Percentiles rank a stretch among this genome's conserved stretches.
Conservation (phyloP, 768 basidiomycete genomes). For the Dictyophora rubrovolvata region DNA sequence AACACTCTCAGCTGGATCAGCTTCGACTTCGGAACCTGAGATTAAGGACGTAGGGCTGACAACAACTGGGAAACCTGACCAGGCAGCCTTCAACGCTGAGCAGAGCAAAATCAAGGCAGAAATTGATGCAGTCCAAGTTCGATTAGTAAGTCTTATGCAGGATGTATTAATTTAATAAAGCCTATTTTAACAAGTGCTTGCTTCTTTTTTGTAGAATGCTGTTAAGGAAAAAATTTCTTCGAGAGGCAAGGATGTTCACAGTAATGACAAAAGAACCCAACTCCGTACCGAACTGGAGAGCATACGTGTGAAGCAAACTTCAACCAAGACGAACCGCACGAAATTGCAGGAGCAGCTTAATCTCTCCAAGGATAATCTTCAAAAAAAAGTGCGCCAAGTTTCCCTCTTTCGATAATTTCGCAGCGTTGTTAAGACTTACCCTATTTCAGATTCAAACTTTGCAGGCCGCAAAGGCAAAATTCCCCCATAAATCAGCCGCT, state of each 20-base stretch:
- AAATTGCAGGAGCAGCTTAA: conserved; percentile 77
- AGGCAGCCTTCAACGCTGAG: conserved; percentile 72
- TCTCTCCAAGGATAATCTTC: conserved; percentile 60
- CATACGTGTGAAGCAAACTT: conserved; percentile 71
- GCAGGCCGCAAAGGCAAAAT: conserved; percentile 69
- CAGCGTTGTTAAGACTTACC: conserved; percentile 5
- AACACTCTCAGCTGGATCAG: conserved; percentile 23
- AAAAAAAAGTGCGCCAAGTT: conserved; percentile 57
- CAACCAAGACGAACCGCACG: conserved; percentile 55
- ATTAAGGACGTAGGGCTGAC: conserved; percentile 16
- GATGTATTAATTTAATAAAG: conserved; percentile 1
- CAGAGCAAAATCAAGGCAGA: conserved; percentile 74
- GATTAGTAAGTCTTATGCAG: conserved; percentile 51
- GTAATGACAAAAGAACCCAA: conserved; percentile 58
- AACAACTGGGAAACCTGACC: conserved; percentile 66
- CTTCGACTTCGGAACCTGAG: conserved; percentile 18
- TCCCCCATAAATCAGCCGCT: conserved; percentile 65
- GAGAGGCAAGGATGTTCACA: conserved; percentile 47
- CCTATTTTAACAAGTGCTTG: neutral
- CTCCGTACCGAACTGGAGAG: conserved; percentile 75
- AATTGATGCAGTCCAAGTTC: conserved; percentile 72
- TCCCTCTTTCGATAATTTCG: neutral
- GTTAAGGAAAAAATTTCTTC: conserved; percentile 69
- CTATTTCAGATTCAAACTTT: conserved; percentile 68
- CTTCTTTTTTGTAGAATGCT: conserved; percentile 35